These are phyloP conservation scores for Aspergillus sp. DNA, from an alignment of 2,329 filamentous ascomycete genomes.

Conservation along the genomic window DNA sequence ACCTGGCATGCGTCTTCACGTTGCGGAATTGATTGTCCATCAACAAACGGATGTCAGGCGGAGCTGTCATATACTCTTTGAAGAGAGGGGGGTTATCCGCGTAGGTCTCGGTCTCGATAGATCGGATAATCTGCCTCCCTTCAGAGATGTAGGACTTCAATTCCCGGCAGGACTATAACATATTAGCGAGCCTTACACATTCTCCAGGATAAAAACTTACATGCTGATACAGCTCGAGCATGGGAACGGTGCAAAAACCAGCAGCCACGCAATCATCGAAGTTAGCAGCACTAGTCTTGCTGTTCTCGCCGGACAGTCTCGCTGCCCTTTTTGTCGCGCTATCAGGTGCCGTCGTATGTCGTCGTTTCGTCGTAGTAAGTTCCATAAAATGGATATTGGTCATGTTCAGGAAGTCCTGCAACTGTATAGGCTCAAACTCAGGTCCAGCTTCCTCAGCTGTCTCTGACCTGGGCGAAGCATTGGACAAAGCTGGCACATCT, in stretches of 20 bases:
- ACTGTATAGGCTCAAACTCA: conserved; percentile 64
- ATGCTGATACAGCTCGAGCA: conserved; percentile 92
- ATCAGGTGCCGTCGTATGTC: conserved; percentile 72
- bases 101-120: conserved; percentile 84
- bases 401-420: conserved; percentile 92
- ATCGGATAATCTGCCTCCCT: conserved; percentile 81
- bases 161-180: conserved; percentile 72
- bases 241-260: conserved; percentile 85
- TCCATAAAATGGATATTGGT: conserved; percentile 99
- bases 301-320: conserved; percentile 24
- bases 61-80: conserved; percentile 82
- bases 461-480: conserved; percentile 36
- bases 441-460: conserved; percentile 46
- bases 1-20: conserved; percentile 85
- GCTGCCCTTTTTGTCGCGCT: conserved; percentile 31
- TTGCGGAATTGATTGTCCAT: conserved; percentile 99
- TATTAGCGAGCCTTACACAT: conserved; percentile 24
- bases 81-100: conserved; percentile 90
- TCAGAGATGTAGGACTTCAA: conserved; percentile 96
- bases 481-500: conserved; percentile 17
- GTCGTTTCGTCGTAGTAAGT: conserved; percentile 88
- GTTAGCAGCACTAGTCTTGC: conserved; percentile 25
- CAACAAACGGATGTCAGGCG: conserved; percentile 74
- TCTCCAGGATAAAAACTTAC: conserved; percentile 44
- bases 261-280: conserved; percentile 81